Conservation (phyloP, 805 yeast species). For the Blastobotrys mokoenaii region DNA sequence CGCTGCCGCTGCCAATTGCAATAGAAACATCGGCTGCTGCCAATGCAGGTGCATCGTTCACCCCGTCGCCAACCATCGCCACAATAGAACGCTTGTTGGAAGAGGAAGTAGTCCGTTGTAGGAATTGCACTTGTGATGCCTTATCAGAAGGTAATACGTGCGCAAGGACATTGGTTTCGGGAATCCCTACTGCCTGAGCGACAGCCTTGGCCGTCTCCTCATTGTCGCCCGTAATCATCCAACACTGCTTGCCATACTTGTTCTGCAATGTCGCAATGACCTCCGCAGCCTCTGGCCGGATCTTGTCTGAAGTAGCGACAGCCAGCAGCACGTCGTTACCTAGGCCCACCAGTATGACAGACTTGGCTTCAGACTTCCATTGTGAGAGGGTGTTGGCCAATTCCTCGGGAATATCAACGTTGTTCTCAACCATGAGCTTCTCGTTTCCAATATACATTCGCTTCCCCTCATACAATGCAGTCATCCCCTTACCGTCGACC, state of each 20-base stretch:
- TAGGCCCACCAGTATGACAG: slow-evolving; percentile 50
- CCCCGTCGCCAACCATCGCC: slow-evolving; percentile 81
- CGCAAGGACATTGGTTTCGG: slow-evolving; percentile 44
- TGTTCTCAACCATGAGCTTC: slow-evolving; percentile 42
- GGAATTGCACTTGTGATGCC: slow-evolving; percentile 47
- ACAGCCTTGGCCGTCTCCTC: slow-evolving; percentile 57
- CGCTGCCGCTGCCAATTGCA: slow-evolving; percentile 70
- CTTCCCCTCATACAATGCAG: slow-evolving; percentile 30
- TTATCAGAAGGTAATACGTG: slow-evolving; percentile 71
- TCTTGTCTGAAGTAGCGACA: slow-evolving; percentile 50
- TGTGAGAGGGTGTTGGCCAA: slow-evolving; percentile 31
- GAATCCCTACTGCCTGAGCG: slow-evolving; percentile 54
- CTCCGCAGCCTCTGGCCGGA: slow-evolving; percentile 43
- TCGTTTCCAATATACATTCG: slow-evolving; percentile 49
- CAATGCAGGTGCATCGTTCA: slow-evolving; percentile 76
- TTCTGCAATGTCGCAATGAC: slow-evolving; percentile 38
- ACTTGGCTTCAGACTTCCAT: slow-evolving; percentile 61
- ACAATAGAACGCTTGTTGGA: slow-evolving; percentile 33
- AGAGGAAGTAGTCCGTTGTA: slow-evolving; percentile 33
- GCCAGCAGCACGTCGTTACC: slow-evolving; percentile 31
- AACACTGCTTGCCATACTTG: slow-evolving; percentile 41
- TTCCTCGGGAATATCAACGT: slow-evolving; percentile 30
- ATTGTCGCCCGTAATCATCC: slow-evolving; percentile 78
- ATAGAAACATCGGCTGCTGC: slow-evolving; percentile 70
- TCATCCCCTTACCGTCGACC: slow-evolving; percentile 53